Conservation (phyloP, 148 eudicot species). For the Chenopodium quinoa region DNA sequence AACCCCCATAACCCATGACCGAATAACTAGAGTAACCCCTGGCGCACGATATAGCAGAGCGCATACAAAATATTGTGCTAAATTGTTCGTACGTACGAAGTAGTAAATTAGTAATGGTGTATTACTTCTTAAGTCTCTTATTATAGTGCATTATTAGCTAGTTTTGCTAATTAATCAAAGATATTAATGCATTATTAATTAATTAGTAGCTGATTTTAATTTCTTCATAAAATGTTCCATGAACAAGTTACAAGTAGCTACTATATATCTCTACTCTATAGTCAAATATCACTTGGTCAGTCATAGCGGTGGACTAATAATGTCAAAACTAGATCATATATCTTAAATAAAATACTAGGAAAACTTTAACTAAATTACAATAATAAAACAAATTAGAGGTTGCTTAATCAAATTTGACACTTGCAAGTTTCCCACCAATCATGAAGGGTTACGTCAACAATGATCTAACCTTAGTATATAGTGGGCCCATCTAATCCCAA, state of each 20-base stretch:
- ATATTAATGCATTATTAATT: neutral
- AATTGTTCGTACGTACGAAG: too few species aligned
- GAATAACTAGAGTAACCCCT: too few species aligned
- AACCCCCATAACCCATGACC: too few species aligned
- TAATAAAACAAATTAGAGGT: neutral
- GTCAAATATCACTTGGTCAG: neutral
- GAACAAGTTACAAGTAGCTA: neutral
- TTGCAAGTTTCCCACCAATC: neutral
- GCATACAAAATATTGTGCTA: too few species aligned
- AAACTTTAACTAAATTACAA: neutral
- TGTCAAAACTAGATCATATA: neutral
- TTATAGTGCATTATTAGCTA: too few species aligned
- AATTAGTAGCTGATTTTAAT: neutral
- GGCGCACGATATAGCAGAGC: too few species aligned
- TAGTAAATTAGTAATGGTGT: too few species aligned
- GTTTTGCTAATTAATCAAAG: neutral
- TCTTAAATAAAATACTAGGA: neutral
- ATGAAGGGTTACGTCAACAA: conserved; percentile 3
- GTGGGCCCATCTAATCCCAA: conserved; percentile 3
- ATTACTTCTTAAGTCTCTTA: too few species aligned
- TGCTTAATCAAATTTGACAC: conserved; percentile 1
- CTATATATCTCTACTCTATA: neutral
- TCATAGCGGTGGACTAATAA: neutral
- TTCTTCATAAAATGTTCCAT: neutral
- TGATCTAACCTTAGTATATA: neutral